Evolutionary conservation across 1,284 basidiomycete genomes (phyloP), one percentile per base, ranked within the genome.

Genomic region (Trichosporon coremiiforme): DNA sequence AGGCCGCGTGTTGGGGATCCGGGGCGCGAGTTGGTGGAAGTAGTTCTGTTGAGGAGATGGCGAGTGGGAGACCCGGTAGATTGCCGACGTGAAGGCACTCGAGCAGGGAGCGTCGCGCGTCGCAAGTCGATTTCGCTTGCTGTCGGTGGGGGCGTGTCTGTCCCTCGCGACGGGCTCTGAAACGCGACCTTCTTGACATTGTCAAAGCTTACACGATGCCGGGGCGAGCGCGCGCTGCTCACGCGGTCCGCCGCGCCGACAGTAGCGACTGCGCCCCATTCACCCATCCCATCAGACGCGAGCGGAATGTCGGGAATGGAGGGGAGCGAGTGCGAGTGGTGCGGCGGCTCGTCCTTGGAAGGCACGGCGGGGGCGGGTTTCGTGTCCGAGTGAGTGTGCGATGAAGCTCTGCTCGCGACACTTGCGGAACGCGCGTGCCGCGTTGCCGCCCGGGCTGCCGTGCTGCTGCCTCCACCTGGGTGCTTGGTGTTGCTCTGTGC

Each of bases 101-200:
- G 57, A 4, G 57, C 57, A n/a, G 57, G 57, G 29, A 62, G 57
- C 15, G 57, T 62, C 33, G 68, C 64, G 29, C 66, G 50, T 41
- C 68, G 71, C 22, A 72, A 62, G 41, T 72, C 71, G 4, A 36
- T 68, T 22, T 72, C 71, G 33, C 70, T 68, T 10, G 62, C 65
- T 4, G 57, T 62, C 31, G 57, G 57, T 31, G 57, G 57, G n/a
- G 57, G 57, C 57, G 57, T 62, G 57, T 62, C 29, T n/a, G 29
- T 62, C 57, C 57, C 29, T 31, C 57, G 57, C 57, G 57, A 62
- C 5, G 70, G 68, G 25, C 64, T 66, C 60, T 69, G 72, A 67
- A 73, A 73, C 29, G 60, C 60, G 50, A 73, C 72, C 64, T 71
- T 71, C 53, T 73, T 73, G 41, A 73, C 70, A 25, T 71, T 71